Percentiles rank a stretch among this genome's conserved stretches.
phyloP scores from a whole-genome alignment of 2,329 filamentous ascomycete species.

The Alternaria tenuissima region DNA sequence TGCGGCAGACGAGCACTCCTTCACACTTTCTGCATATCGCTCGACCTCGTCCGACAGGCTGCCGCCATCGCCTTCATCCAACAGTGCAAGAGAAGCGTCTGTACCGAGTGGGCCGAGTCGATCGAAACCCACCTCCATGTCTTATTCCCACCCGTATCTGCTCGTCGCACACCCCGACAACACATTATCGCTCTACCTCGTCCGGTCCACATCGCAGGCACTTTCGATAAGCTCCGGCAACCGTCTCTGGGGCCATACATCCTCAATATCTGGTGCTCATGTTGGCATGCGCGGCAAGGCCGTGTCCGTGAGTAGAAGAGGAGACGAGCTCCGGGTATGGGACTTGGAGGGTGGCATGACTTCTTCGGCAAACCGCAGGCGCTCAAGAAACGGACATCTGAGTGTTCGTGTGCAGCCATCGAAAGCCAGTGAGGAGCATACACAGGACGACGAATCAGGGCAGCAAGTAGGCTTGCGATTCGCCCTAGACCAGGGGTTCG shows the following conservation, averaged over 20 bases:
- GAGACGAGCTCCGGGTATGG: conserved; percentile 78
- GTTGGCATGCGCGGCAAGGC: conserved; percentile 86
- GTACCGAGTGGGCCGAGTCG: conserved; percentile 29
- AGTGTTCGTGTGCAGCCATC: conserved; percentile 64
- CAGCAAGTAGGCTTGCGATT: conserved; percentile 45
- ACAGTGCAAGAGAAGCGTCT: conserved; percentile 30
- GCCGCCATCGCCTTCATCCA: conserved; percentile 37
- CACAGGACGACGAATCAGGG: conserved; percentile 30
- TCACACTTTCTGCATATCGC: conserved; percentile 47
- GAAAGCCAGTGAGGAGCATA: conserved; percentile 24
- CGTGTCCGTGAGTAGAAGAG: conserved; percentile 84
- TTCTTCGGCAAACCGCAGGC: conserved; percentile 53
- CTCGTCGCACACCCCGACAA: conserved; percentile 87
- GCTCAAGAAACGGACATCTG: conserved; percentile 55
- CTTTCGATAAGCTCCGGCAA: conserved; percentile 77
- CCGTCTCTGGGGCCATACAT: conserved; percentile 90
- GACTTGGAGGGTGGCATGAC: conserved; percentile 78
- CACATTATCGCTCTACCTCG: conserved; percentile 82
- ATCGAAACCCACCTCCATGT: conserved; percentile 58
- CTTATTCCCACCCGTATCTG: conserved; percentile 80
- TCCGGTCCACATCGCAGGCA: conserved; percentile 72
- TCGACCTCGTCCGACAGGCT: conserved; percentile 26
- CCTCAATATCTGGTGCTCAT: conserved; percentile 84
- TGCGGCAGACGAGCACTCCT: conserved; percentile 59
- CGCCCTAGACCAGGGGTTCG: conserved; percentile 46